A percentile compares a stretch with the other conserved stretches of the same genome.
Conservation (phyloP, 306 rosid genomes). For the Begonia peltatifolia region DNA sequence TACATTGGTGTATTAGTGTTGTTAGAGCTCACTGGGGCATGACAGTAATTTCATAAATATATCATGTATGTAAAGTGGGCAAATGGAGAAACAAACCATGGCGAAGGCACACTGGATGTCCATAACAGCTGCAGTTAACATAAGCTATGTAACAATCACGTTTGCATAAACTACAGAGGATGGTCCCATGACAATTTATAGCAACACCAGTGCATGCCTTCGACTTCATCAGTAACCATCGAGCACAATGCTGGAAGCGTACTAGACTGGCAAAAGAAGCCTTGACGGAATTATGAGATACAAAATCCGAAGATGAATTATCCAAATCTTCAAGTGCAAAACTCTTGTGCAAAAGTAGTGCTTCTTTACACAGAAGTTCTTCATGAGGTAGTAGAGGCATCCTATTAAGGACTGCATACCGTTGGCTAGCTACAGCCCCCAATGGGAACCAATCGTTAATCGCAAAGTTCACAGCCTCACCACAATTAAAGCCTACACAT, state of each 20-base stretch:
- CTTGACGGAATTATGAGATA: constrained; percentile 41
- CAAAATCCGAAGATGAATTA: constrained; percentile 29
- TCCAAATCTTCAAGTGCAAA: constrained; percentile 63
- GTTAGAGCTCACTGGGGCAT: too few relatives aligned
- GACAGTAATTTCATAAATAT: too few relatives aligned
- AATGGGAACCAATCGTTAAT: constrained; percentile 89
- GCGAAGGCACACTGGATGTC: constrained; percentile 77
- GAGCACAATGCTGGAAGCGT: constrained; percentile 80
- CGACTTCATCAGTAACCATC: constrained; percentile 68
- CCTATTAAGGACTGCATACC: constrained; percentile 79
- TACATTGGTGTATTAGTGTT: too few relatives aligned
- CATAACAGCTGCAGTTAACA: constrained; percentile 59
- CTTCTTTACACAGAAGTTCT: constrained; percentile 93
- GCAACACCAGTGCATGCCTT: constrained; percentile 36
- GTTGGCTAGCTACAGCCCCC: constrained; percentile 81
- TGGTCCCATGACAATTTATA: constrained; percentile 43
- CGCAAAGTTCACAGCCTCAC: constrained; percentile 98
- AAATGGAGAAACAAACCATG: constrained; percentile 46
- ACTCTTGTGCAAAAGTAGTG: constrained; percentile 48
- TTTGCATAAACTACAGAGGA: constrained; percentile 84
- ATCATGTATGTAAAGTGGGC: not conserved
- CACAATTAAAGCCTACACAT: constrained; percentile 83
- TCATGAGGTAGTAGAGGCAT: constrained; percentile 86
- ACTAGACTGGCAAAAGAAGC: constrained; percentile 58
- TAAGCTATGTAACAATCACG: constrained; percentile 77